A percentile compares a stretch with the other conserved stretches of the same genome.
Conservation (phyloP, 2,329 filamentous ascomycete genomes). For the Trichoderma guizhouense region DNA sequence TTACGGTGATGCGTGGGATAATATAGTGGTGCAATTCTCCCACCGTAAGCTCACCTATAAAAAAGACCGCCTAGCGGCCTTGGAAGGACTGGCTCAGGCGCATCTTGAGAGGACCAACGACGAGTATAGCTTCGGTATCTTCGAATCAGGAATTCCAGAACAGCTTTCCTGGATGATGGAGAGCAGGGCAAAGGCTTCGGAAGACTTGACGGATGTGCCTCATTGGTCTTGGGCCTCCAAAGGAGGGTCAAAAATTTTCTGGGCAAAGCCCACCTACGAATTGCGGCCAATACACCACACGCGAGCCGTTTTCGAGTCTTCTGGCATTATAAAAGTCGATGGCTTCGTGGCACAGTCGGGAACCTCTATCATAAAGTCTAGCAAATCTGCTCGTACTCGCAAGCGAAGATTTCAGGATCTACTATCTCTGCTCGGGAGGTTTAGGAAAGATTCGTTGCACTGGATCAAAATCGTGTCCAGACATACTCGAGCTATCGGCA, state of each 20-base stretch:
- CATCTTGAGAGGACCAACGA: not conserved
- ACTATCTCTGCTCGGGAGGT: not conserved
- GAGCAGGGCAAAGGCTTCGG: fast-evolving
- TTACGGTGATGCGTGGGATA: fast-evolving
- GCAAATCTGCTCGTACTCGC: not conserved
- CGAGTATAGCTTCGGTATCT: not conserved
- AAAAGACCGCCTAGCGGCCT: not conserved
- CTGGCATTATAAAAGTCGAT: not conserved
- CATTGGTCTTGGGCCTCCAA: not conserved
- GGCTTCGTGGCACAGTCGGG: not conserved
- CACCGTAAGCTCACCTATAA: not conserved
- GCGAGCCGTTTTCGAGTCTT: not conserved
- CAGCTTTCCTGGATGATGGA: not conserved
- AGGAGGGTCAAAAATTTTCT: not conserved
- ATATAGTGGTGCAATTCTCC: not conserved
- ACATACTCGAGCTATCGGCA: not conserved
- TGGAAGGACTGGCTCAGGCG: not conserved
- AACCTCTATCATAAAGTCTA: not conserved
- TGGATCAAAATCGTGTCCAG: not conserved
- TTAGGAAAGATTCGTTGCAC: not conserved
- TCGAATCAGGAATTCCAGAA: not conserved
- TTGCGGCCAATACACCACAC: not conserved
- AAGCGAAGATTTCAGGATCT: not conserved
- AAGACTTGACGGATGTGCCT: not conserved
- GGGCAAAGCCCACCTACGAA: fast-evolving